Percentiles rank a stretch among this genome's conserved stretches.
Conservation (phyloP, 1,284 basidiomycete species). For the Termitomyces sp. region DNA sequence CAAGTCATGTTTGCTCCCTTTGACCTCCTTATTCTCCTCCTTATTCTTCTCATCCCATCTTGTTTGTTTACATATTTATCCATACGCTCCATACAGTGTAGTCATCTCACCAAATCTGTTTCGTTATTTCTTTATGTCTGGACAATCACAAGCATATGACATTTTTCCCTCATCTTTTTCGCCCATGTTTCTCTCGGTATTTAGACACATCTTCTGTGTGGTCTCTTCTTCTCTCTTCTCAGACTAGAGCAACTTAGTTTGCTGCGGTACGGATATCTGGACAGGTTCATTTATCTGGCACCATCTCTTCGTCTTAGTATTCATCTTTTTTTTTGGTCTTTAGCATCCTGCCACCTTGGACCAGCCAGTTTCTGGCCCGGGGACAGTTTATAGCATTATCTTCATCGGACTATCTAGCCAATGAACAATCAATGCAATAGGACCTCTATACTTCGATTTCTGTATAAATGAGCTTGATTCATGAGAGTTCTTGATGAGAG, state of each 20-base stretch:
- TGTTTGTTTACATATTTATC: slow-evolving; percentile 21
- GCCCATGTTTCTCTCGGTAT: slow-evolving; percentile 7
- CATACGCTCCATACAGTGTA: slow-evolving; percentile 19
- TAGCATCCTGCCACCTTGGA: background rate
- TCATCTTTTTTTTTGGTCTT: background rate
- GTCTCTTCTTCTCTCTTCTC: slow-evolving; percentile 4
- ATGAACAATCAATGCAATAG: slow-evolving; percentile 9
- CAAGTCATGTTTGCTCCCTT: background rate
- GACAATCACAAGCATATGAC: slow-evolving; percentile 17
- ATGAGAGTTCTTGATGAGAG: too few species aligned
- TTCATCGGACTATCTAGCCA: slow-evolving; percentile 12
- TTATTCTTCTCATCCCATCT: slow-evolving; percentile 11
- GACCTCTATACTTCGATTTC: background rate
- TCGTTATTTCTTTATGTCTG: slow-evolving; percentile 18
- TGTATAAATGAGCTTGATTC: too few species aligned
- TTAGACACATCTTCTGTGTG: slow-evolving; percentile 12
- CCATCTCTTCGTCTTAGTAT: background rate
- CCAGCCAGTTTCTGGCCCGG: slow-evolving; percentile 5
- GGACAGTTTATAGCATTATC: slow-evolving; percentile 11
- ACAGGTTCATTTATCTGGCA: slow-evolving; percentile 9
- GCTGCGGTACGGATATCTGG: slow-evolving; percentile 11
- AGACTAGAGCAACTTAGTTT: slow-evolving; percentile 5
- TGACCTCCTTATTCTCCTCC: too few species aligned
- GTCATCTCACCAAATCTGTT: slow-evolving; percentile 21
- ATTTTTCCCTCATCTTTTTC: slow-evolving; percentile 5